Evolutionary conservation across 2,329 filamentous ascomycete species (phyloP), one percentile per base, ranked within the genome.

Genomic region (Aspergillus amoenus): DNA sequence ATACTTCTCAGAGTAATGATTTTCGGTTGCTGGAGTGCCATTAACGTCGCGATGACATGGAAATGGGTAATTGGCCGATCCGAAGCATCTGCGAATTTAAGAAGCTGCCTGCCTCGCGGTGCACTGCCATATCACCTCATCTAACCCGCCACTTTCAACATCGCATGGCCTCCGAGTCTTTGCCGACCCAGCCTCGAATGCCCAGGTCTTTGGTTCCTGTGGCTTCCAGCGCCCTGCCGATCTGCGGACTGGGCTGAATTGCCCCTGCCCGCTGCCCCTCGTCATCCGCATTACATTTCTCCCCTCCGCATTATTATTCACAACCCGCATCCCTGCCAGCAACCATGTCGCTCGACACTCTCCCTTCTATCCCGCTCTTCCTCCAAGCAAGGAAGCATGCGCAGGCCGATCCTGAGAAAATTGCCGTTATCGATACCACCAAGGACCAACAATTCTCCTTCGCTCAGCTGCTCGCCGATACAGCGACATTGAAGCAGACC

Each of bases 351-450:
- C 44, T 62, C 44, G 61, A 69, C 42, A 69, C 71, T 4, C 64
- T 77, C 43, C 73, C 74, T 8, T 72, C 72, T 8, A 64, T 78
- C 11, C 76, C 76, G 32, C 62, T 78, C 18, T 78, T 78, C 55
- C 57, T 72, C 22, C 70, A 68, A 41, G 76, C 75, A 5, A 69
- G 67, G 55, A 68, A 71, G 24, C 68, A 73, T 60, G 73, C 71
- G 9, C 65, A 65, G 39, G 65, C 62, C 30, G 64, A 72, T 50
- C 63, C 70, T 12, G 52, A 64, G 27, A 76, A 77, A 52, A 59
- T 75, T 39, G 76, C 76, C 11, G 63, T 78, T 15, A 66, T 77
- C 42, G 75, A 78, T 57, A 64, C 66, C 17, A 68, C 71, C 24
- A 77, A 76, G 58, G 64, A 66, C 15, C 61, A 76, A 51, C 67